These are phyloP conservation scores for Hanseniaspora occidentalis DNA, from an alignment of 805 yeast species.

Conservation along the genomic window DNA sequence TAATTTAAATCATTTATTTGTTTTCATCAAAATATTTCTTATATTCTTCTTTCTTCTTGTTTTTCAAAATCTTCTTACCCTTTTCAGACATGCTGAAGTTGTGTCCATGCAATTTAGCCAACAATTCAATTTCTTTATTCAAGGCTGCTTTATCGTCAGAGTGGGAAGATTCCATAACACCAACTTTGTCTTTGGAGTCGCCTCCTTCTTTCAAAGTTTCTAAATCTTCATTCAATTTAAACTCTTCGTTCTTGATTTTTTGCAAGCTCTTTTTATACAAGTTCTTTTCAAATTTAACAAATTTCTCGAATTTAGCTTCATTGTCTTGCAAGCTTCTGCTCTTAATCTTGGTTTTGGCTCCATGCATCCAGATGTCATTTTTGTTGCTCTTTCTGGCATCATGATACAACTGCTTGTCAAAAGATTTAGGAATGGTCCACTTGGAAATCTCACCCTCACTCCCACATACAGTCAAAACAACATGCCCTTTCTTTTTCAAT, in stretches of 20 bases:
- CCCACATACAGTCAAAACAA: constrained; percentile 65
- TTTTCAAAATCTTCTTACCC: background rate
- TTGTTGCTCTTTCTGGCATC: constrained; percentile 79
- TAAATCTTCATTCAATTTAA: constrained; percentile 2
- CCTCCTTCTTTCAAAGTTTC: background rate
- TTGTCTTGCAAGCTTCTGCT: constrained; percentile 10
- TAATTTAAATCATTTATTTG: background rate
- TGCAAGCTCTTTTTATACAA: background rate
- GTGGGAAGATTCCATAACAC: background rate
- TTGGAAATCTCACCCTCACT: constrained; percentile 70
- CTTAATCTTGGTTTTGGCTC: constrained; percentile 38
- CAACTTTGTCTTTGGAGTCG: background rate
- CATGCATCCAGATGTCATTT: constrained; percentile 83
- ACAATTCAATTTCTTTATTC: background rate
- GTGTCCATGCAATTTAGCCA: background rate
- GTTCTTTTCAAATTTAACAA: background rate
- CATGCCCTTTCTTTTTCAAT: constrained; percentile 69
- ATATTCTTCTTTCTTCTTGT: background rate
- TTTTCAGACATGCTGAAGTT: background rate
- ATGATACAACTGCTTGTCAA: constrained; percentile 55
- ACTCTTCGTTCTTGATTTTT: background rate
- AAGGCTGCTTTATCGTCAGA: background rate
- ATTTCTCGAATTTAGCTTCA: background rate
- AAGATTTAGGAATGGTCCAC: constrained; percentile 77
- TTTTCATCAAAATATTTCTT: background rate